Percentiles rank a stretch among this genome's conserved stretches.
phyloP scores from a whole-genome alignment of 768 basidiomycete genomes.

The Leucosporidium creatinivorum region DNA sequence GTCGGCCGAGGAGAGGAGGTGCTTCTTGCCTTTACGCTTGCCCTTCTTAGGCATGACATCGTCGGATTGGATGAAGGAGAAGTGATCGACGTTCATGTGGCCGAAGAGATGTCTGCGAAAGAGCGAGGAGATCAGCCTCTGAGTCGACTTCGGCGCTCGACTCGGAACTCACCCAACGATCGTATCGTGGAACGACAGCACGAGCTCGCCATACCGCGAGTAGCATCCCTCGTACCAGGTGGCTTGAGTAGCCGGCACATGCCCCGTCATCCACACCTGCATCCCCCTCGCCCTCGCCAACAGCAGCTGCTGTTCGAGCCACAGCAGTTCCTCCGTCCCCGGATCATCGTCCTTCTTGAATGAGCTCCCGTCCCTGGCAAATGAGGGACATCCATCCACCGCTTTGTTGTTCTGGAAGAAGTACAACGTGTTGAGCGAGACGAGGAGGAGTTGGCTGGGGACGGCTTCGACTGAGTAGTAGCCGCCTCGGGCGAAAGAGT shows the following conservation, averaged over 20 bases:
- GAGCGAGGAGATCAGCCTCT: not conserved
- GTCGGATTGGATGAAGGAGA: conserved; percentile 15
- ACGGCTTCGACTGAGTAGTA: conserved; percentile 77
- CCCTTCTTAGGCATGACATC: not conserved
- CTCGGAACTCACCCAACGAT: conserved; percentile 54
- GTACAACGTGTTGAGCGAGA: conserved; percentile 83
- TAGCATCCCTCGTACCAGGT: conserved; percentile 54
- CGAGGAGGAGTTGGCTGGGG: conserved; percentile 60
- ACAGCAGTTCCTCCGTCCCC: conserved; percentile 81
- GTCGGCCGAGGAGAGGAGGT: not conserved
- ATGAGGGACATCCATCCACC: conserved; percentile 37
- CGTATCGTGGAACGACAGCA: conserved; percentile 77
- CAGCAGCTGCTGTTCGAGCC: conserved; percentile 77
- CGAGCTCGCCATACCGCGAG: conserved; percentile 45
- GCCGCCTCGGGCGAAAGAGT: conserved; percentile 79
- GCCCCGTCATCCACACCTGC: conserved; percentile 59
- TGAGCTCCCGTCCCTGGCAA: conserved; percentile 31
- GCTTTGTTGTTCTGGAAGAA: conserved; percentile 52
- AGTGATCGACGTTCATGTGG: conserved; percentile 27
- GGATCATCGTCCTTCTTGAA: conserved; percentile 52
- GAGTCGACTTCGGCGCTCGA: not conserved
- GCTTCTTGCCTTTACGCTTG: too few species aligned
- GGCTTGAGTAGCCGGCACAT: conserved; percentile 73
- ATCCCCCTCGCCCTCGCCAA: conserved; percentile 61
- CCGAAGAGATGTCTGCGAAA: conserved; percentile 18